A percentile compares a stretch with the other conserved stretches of the same genome.
Conservation (phyloP, 2,329 filamentous ascomycete species). For the Aspergillus terreus region DNA sequence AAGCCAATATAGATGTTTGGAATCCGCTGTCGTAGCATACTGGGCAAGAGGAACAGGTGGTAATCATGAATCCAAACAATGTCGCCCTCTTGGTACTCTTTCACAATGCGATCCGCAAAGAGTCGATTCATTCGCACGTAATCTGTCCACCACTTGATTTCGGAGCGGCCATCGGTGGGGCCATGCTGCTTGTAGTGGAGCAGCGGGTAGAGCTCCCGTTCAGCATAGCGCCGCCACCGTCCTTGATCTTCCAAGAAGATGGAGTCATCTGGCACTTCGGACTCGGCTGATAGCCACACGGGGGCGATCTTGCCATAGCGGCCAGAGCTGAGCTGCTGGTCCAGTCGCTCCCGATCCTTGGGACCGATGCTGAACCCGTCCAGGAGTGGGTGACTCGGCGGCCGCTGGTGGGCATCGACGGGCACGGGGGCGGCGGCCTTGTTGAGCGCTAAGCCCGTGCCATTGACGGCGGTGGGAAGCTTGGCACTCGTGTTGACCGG, state of each 20-base stretch:
- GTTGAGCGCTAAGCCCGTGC: conserved; percentile 52
- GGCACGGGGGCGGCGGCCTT: conserved; percentile 77
- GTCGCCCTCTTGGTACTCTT: conserved; percentile 88
- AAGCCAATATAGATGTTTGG: conserved; percentile 92
- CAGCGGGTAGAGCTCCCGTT: conserved; percentile 85
- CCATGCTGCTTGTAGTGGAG: conserved; percentile 97
- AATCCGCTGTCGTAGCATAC: conserved; percentile 77
- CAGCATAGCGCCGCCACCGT: conserved; percentile 85
- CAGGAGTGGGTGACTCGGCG: conserved; percentile 54
- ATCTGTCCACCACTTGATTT: conserved; percentile 83
- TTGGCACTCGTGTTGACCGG: conserved; percentile 24
- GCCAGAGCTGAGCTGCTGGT: conserved; percentile 68
- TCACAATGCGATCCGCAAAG: conserved; percentile 83
- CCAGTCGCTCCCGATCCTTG: conserved; percentile 68
- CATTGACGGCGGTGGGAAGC: conserved; percentile 28
- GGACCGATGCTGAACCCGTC: conserved; percentile 69
- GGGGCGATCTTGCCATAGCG: conserved; percentile 76
- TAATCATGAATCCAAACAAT: conserved; percentile 93
- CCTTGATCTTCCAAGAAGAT: conserved; percentile 75
- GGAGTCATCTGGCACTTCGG: conserved; percentile 63
- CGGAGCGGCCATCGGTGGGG: conserved; percentile 76
- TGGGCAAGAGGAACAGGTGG: conserved; percentile 84
- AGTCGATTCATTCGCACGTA: conserved; percentile 91
- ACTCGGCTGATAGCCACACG: conserved; percentile 82
- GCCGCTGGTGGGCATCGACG: conserved; percentile 58